These are phyloP conservation scores for Vigna nakashimae DNA, from an alignment of 306 rosid species.

Conservation along the genomic window DNA sequence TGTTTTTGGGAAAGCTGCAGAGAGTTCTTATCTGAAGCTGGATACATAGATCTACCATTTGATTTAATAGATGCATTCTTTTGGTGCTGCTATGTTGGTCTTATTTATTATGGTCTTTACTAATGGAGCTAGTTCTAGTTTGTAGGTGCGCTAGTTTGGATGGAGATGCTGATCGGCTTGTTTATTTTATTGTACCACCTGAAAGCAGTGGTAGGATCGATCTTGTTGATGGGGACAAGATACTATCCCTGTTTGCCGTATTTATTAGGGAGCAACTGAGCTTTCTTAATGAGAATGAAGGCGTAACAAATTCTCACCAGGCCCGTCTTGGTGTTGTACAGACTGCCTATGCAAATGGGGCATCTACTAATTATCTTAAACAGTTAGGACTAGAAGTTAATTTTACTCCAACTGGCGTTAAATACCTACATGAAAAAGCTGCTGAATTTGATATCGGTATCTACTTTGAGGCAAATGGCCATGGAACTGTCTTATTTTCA, in stretches of 20 bases:
- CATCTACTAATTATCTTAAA: constrained; percentile 82
- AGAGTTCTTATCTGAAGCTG: neutral
- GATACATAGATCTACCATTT: constrained; percentile 22
- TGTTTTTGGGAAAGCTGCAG: constrained; percentile 8
- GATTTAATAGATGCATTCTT: constrained; percentile 26
- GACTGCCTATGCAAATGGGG: constrained; percentile 97
- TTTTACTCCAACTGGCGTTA: constrained; percentile 91
- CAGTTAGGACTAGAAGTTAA: constrained; percentile 77
- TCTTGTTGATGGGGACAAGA: constrained; percentile 96
- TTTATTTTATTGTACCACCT: constrained; percentile 74
- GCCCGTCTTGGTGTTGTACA: constrained; percentile 80
- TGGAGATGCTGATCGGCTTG: constrained; percentile 97
- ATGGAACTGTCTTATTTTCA: constrained; percentile 89
- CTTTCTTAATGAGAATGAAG: constrained; percentile 61
- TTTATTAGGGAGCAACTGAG: constrained; percentile 78
- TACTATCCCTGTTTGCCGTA: constrained; percentile 78
- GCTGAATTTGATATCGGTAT: constrained; percentile 82
- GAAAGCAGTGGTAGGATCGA: constrained; percentile 59
- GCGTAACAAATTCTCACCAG: constrained; percentile 45
- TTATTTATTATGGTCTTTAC: constrained; percentile 26
- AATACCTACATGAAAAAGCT: constrained; percentile 89
- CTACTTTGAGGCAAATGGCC: constrained; percentile 99
- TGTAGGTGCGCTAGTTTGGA: constrained; percentile 98
- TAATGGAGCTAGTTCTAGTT: constrained; percentile 57
- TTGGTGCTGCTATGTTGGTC: constrained; percentile 15